These are phyloP conservation scores for Solanum commersonii DNA, from an alignment of 257 asterid species.

Conservation along the genomic window DNA sequence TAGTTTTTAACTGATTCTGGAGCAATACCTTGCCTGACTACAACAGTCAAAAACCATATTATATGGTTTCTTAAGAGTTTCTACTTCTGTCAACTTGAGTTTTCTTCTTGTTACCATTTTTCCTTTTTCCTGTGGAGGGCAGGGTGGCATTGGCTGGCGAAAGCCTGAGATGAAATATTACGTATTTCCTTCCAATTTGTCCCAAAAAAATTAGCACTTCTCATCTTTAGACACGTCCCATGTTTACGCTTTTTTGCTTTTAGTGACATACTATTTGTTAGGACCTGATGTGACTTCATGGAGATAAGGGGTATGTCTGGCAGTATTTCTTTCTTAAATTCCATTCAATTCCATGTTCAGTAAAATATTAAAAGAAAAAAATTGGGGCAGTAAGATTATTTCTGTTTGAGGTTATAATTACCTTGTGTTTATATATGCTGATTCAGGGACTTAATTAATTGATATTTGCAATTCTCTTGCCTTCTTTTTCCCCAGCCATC, in stretches of 20 bases:
- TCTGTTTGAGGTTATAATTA: neutral
- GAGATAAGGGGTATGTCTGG: neutral
- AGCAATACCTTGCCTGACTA: neutral
- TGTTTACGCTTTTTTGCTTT: neutral
- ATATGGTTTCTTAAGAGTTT: neutral
- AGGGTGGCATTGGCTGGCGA: neutral
- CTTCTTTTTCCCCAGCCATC: slow-evolving; percentile 45
- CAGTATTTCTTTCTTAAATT: neutral
- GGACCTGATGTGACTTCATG: neutral
- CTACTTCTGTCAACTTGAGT: neutral
- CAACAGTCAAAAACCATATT: neutral
- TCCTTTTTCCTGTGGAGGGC: neutral
- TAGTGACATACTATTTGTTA: neutral
- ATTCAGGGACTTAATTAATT: neutral
- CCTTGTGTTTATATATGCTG: neutral
- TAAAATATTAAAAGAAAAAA: neutral
- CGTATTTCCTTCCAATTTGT: neutral
- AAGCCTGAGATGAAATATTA: neutral
- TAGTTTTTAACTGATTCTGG: neutral
- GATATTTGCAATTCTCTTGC: neutral
- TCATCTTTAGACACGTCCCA: neutral
- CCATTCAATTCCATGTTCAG: neutral
- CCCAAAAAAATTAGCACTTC: neutral
- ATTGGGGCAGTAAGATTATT: neutral
- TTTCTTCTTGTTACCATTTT: neutral